These are phyloP conservation scores for Aureobasidium melanogenum DNA, from an alignment of 2,329 filamentous ascomycete species.

Conservation along the genomic window DNA sequence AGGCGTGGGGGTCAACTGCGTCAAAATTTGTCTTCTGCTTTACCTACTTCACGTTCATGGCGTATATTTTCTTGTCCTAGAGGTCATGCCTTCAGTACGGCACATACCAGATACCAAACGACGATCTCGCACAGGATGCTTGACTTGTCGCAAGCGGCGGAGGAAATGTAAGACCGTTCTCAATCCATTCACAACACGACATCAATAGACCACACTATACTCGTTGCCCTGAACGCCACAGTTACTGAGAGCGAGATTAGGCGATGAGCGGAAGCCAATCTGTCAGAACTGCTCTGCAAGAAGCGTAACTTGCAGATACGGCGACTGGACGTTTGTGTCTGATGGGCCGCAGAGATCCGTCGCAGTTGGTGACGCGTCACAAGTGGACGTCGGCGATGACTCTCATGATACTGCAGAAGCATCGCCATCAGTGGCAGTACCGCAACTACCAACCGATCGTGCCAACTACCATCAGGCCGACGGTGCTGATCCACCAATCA, in stretches of 20 bases:
- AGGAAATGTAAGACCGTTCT: constrained; percentile 4
- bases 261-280: not conserved
- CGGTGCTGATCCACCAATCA: not conserved
- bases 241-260: not conserved
- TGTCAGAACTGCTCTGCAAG: not conserved
- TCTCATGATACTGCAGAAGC: not conserved
- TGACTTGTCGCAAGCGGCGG: constrained; percentile 1
- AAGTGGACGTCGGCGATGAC: not conserved
- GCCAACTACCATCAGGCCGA: not conserved
- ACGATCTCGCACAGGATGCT: not conserved
- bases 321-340: not conserved
- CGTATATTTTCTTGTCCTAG: not conserved
- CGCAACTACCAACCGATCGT: not conserved
- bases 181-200: not conserved
- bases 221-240: not conserved
- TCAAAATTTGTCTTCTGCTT: not conserved
- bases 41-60: not conserved
- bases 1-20: not conserved
- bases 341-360: not conserved
- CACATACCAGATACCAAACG: not conserved
- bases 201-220: not conserved
- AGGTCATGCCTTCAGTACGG: not conserved
- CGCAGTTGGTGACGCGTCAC: not conserved
- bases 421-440: not conserved
- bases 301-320: not conserved